Conservation (phyloP, 305 asterid species). For the Lippia alba region DNA sequence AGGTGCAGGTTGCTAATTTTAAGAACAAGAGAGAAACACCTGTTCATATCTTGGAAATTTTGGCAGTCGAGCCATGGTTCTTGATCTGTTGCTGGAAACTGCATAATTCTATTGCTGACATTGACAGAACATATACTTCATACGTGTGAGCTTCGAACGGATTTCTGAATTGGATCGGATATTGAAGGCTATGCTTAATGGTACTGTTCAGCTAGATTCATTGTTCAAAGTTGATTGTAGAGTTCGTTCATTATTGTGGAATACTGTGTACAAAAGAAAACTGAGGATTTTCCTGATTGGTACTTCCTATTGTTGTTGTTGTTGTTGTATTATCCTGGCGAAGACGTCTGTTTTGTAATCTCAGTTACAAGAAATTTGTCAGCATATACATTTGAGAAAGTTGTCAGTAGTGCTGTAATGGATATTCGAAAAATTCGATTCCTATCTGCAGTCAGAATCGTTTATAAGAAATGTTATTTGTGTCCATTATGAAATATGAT, state of each 20-base stretch:
- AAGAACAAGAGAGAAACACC: slow-evolving; percentile 9
- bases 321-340: slow-evolving; percentile 9
- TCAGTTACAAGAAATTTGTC: slow-evolving; percentile 11
- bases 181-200: neutral
- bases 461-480: too few species aligned
- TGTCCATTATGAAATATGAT: too few species aligned
- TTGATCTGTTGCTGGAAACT: slow-evolving; percentile 4
- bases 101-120: too few species aligned
- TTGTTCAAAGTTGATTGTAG: slow-evolving; percentile 3
- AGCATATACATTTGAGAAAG: neutral
- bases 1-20: too few species aligned
- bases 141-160: neutral
- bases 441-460: neutral
- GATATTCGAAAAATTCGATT: too few species aligned
- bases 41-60: neutral
- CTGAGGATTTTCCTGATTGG: neutral
- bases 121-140: too few species aligned
- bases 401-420: neutral
- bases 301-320: neutral
- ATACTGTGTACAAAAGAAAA: slow-evolving; percentile 12
- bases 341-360: slow-evolving; percentile 4
- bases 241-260: neutral
- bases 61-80: slow-evolving; percentile 1
- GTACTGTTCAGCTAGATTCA: slow-evolving; percentile 3
- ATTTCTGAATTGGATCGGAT: neutral